Base-by-base conservation (phyloP, 2,329 filamentous ascomycete genomes). In the Arachnopeziza araneosa region DNA sequence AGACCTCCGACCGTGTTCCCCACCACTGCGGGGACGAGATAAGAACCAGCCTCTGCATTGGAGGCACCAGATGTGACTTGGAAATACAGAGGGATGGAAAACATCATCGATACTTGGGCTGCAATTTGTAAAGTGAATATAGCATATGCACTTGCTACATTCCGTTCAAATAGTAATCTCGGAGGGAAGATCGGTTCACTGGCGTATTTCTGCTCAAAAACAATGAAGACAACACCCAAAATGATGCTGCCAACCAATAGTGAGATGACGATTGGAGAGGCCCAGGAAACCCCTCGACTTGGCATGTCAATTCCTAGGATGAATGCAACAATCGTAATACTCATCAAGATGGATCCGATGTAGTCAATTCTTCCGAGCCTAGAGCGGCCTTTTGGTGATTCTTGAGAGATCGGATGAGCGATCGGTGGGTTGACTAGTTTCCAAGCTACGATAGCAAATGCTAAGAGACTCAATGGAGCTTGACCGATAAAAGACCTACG, bases 61-160 rank as follows among this genome's bases (percentile, higher is more conserved):
- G 82, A 84, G 2, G 79, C 80, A 0, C 77, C 75, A 4, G 80
- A 75, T 0, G 86, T 86, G 0, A 88, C 80, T 60, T 88, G 84
- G 64, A 90, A 91, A 72, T 90, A 90, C 0, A 90, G 72, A 0
- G 88, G 88, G 0, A 90, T 80, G 0, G 81, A 80, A 57, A 84
- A 86, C 82, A 89, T 85, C 69, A 86, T 77, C 73, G 78, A 80
- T 9, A 84, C 71, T 67, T 90, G 88, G 0, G 84, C 82, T 0
- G 79, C 77, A 0, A 76, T 73, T 63, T 88, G 85, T 0, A 82
- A 73, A 1, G 75, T 74, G 22, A 78, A 76, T 44, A 86, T 80
- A 0, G 80, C 60, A 60, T 83, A 84, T 0, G 80, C 79, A 1
- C 79, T 75, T 5, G 84, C 73, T 0, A 84, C 79, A 56, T 83